phyloP scores from a whole-genome alignment of 1,284 basidiomycete genomes.

The Ceratobasidium sp. region DNA sequence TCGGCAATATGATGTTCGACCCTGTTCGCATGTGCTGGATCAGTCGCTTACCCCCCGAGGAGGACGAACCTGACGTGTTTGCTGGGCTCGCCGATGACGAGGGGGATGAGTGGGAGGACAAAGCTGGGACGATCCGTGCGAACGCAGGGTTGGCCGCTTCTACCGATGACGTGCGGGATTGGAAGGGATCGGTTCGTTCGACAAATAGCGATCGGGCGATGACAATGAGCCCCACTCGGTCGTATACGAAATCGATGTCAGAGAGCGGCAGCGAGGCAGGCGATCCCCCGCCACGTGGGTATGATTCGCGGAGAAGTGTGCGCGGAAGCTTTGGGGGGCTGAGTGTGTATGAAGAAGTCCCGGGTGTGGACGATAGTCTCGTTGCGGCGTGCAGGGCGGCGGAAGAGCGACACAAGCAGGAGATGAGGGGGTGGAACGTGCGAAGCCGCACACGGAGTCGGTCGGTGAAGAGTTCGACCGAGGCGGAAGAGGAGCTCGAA shows the following conservation, averaged over 20 bases:
- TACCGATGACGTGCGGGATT: slow-evolving; percentile 29
- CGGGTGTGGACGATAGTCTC: slow-evolving; percentile 76
- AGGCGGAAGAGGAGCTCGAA: slow-evolving; percentile 59
- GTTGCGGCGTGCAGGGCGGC: slow-evolving; percentile 76
- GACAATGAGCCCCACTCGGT: slow-evolving; percentile 68
- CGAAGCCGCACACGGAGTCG: slow-evolving; percentile 38
- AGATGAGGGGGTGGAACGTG: slow-evolving; percentile 81
- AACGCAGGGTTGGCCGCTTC: slow-evolving; percentile 46
- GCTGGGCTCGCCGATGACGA: slow-evolving; percentile 90
- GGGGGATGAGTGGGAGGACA: slow-evolving; percentile 68
- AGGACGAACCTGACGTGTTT: slow-evolving; percentile 93
- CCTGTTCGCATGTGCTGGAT: slow-evolving; percentile 95
- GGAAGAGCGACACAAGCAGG: slow-evolving; percentile 79
- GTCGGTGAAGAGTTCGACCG: slow-evolving; percentile 41
- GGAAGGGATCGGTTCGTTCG: slow-evolving; percentile 42
- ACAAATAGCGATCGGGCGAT: slow-evolving; percentile 46
- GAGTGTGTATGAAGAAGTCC: slow-evolving; percentile 39
- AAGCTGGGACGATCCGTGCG: slow-evolving; percentile 81
- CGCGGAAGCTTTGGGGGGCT: slow-evolving; percentile 37
- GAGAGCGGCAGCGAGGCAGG: slow-evolving; percentile 74
- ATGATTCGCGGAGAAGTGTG: slow-evolving; percentile 28
- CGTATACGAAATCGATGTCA: slow-evolving; percentile 67
- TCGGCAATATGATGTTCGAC: slow-evolving; percentile 98
- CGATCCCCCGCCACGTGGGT: slow-evolving; percentile 49
- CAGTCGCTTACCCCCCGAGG: slow-evolving; percentile 81